Percentiles rank a stretch among this genome's conserved stretches.
Conservation (phyloP, 176 grass and related monocot species). For the Zizania latifolia region DNA sequence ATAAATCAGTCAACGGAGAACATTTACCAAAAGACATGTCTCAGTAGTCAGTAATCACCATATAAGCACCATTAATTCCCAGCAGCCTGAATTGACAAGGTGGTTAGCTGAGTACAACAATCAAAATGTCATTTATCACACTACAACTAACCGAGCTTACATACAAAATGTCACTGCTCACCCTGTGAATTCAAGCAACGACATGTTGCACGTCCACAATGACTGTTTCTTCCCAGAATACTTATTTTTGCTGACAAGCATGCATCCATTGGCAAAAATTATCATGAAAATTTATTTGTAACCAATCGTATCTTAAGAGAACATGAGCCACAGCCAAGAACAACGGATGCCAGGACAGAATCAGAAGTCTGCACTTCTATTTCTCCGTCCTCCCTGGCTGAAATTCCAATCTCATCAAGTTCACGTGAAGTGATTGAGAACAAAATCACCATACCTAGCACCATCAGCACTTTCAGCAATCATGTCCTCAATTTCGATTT, state of each 20-base stretch:
- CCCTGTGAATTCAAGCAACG: too few relatives aligned
- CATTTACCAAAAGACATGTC: slow-evolving; percentile 12
- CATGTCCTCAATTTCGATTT: too few relatives aligned
- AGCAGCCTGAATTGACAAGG: background rate
- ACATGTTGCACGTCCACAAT: too few relatives aligned
- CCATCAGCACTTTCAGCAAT: too few relatives aligned
- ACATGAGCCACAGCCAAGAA: slow-evolving; percentile 64
- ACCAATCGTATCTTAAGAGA: slow-evolving; percentile 26
- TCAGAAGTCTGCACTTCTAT: slow-evolving; percentile 23
- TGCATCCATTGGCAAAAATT: too few relatives aligned
- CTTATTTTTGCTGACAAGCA: background rate
- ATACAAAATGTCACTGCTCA: background rate
- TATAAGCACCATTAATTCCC: background rate
- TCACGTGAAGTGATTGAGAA: slow-evolving; percentile 42
- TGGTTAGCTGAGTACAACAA: slow-evolving; percentile 13
- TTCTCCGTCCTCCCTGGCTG: slow-evolving; percentile 35
- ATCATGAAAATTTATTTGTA: slow-evolving; percentile 30
- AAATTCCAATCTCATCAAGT: slow-evolving; percentile 60
- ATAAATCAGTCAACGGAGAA: slow-evolving; percentile 8
- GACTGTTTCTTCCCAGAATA: too few relatives aligned
- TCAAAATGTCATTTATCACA: slow-evolving; percentile 24
- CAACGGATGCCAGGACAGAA: slow-evolving; percentile 27
- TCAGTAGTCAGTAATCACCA: slow-evolving; percentile 29
- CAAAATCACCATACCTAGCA: too few relatives aligned
- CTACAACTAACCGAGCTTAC: background rate